Conservation (phyloP, 2,329 filamentous ascomycete species). For the Mycocentrospora acerina region DNA sequence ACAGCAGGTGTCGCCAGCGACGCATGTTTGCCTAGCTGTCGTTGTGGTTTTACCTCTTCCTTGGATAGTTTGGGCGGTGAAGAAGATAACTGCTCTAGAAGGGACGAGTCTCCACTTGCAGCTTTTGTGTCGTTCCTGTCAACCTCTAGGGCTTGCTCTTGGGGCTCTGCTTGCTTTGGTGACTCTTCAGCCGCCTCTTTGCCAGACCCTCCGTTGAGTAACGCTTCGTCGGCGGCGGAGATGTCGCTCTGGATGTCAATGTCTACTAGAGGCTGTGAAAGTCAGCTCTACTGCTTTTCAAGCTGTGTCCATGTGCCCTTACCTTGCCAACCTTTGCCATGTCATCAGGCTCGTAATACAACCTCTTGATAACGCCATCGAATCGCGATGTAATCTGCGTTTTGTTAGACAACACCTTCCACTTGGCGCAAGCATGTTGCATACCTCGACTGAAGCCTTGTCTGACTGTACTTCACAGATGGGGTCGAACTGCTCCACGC, state of each 20-base stretch:
- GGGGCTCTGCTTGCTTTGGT: constrained; percentile 12
- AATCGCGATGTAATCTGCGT: constrained; percentile 89
- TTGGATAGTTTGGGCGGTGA: constrained; percentile 23
- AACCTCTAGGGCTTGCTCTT: constrained; percentile 30
- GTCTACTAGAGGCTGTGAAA: constrained; percentile 74
- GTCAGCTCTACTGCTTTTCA: constrained; percentile 14
- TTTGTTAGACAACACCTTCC: constrained; percentile 9
- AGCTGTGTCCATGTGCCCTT: constrained; percentile 4
- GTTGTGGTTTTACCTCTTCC: constrained; percentile 19
- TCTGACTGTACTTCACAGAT: constrained; percentile 98
- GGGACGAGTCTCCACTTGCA: constrained; percentile 15
- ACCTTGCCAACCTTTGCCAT: constrained; percentile 89
- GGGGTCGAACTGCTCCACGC: constrained; percentile 96
- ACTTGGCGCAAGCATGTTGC: not conserved
- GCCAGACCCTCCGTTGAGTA: constrained; percentile 37
- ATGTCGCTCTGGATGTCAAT: constrained; percentile 86
- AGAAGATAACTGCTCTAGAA: constrained; percentile 15
- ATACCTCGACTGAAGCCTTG: constrained; percentile 72
- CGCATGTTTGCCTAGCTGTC: constrained; percentile 63
- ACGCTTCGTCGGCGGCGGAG: constrained; percentile 60
- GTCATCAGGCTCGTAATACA: constrained; percentile 93
- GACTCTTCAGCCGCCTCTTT: constrained; percentile 26
- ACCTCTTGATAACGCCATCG: constrained; percentile 90
- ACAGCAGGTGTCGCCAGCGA: constrained; percentile 89
- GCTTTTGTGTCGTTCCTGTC: constrained; percentile 39